These are phyloP conservation scores for Anaeramoeba flamelloides DNA, from an alignment of 78 protist genomes.

Conservation along the genomic window DNA sequence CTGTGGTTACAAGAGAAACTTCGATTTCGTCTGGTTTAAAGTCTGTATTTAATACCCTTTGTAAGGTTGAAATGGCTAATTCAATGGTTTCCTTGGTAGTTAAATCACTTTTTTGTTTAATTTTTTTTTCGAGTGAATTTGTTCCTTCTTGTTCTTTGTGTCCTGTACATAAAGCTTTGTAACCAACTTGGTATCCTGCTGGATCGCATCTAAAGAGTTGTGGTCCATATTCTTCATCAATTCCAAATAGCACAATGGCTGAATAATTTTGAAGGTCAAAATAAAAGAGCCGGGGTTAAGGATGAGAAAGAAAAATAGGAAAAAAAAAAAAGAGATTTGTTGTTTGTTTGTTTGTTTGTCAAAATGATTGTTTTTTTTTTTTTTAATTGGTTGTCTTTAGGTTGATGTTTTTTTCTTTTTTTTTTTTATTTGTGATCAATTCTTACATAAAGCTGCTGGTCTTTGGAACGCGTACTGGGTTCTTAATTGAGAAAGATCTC, in stretches of 20 bases:
- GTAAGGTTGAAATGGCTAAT: slow-evolving; percentile 70
- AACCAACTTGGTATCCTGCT: slow-evolving; percentile 61
- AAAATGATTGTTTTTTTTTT: too few species aligned
- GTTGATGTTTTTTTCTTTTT: too few species aligned
- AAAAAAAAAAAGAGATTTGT: slow-evolving; percentile 3
- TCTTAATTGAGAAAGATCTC: slow-evolving; percentile 68
- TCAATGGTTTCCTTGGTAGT: slow-evolving; percentile 50
- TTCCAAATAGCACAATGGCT: slow-evolving; percentile 62
- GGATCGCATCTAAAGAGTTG: slow-evolving; percentile 80
- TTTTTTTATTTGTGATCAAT: too few species aligned
- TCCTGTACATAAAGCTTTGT: slow-evolving; percentile 72
- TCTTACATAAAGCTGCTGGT: slow-evolving; percentile 73
- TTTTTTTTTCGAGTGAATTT: slow-evolving; percentile 78
- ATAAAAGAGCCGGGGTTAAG: too few species aligned
- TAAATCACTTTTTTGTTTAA: slow-evolving; percentile 51
- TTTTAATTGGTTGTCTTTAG: too few species aligned
- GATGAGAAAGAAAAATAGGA: slow-evolving; percentile 7
- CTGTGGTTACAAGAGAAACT: slow-evolving; percentile 46
- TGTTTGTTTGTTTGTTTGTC: too few species aligned
- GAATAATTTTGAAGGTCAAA: too few species aligned
- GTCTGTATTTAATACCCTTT: slow-evolving; percentile 58
- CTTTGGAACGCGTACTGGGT: slow-evolving; percentile 76
- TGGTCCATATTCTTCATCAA: slow-evolving; percentile 77
- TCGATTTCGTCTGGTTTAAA: slow-evolving; percentile 72
- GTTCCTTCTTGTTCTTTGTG: slow-evolving; percentile 77